Percentiles rank a stretch among this genome's conserved stretches.
These are phyloP conservation scores for Trichomonascaceae sp. DNA, from an alignment of 1,139 yeast genomes.

Conservation along the genomic window DNA sequence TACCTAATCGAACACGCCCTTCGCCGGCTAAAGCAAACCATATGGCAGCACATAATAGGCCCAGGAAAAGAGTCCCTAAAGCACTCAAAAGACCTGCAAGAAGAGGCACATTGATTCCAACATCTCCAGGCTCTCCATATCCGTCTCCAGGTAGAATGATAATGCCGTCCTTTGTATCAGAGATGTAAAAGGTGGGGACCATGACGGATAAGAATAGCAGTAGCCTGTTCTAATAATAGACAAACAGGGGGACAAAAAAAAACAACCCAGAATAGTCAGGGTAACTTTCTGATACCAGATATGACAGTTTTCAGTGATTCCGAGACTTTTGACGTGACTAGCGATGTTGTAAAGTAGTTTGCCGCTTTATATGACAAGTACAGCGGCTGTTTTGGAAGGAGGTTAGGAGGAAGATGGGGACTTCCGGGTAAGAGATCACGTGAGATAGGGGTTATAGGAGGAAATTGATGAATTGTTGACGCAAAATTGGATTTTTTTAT, in stretches of 20 bases:
- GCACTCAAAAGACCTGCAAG: conserved; percentile 34
- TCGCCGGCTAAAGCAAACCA: conserved; percentile 32
- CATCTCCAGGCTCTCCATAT: conserved; percentile 13
- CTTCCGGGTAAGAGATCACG: neutral
- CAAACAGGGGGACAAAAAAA: neutral
- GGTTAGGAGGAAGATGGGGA: neutral
- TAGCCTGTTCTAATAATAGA: neutral
- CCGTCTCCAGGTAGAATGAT: neutral
- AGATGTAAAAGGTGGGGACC: neutral
- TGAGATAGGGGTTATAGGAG: neutral
- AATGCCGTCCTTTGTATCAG: neutral
- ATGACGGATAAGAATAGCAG: neutral
- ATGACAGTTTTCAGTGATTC: neutral
- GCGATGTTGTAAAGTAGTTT: neutral
- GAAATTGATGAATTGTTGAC: too few species aligned
- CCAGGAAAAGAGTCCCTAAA: conserved; percentile 31
- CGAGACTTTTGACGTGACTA: neutral
- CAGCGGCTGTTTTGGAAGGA: neutral
- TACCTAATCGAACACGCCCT: conserved; percentile 34
- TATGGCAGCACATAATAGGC: conserved; percentile 28
- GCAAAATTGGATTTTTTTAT: too few species aligned
- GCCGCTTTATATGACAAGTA: neutral
- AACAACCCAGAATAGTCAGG: neutral
- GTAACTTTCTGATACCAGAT: neutral
- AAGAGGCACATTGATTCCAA: conserved; percentile 28